Evolutionary conservation across 176 grass and related monocot species (phyloP).

Genomic region (Oryza brachyantha): DNA sequence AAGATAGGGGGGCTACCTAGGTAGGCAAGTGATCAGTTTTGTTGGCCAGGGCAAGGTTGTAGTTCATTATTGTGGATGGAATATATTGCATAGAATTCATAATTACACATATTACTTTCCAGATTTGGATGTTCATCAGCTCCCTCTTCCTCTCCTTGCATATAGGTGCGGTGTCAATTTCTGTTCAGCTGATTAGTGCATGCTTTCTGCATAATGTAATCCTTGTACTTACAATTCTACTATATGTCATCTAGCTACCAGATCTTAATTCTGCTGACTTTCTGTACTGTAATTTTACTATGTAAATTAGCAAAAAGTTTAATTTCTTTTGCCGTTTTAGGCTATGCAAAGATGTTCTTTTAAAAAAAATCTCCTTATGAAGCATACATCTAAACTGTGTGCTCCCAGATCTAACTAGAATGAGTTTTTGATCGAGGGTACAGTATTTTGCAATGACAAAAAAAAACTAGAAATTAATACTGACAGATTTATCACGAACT

Average conservation of each 20-base stretch:
- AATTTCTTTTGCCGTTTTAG: background rate
- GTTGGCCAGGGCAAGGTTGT: background rate
- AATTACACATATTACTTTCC: constrained; percentile 1
- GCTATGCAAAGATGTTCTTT: background rate
- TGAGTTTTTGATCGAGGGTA: background rate
- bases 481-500: too few relatives aligned
- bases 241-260: background rate
- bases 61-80: background rate
- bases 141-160: background rate
- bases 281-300: background rate
- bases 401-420: background rate
- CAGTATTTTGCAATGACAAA: too few relatives aligned
- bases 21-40: constrained; percentile 12
- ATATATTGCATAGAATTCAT: background rate
- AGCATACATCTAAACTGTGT: background rate
- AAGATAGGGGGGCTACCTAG: background rate
- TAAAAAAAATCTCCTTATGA: background rate
- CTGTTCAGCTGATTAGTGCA: background rate
- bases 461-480: too few relatives aligned
- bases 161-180: background rate
- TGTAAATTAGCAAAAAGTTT: background rate
- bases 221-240: background rate
- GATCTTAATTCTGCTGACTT: background rate
- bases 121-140: background rate
- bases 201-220: background rate